Evolutionary conservation across 345 rosid genomes (phyloP).

Genomic region (Citrus trifoliata): DNA sequence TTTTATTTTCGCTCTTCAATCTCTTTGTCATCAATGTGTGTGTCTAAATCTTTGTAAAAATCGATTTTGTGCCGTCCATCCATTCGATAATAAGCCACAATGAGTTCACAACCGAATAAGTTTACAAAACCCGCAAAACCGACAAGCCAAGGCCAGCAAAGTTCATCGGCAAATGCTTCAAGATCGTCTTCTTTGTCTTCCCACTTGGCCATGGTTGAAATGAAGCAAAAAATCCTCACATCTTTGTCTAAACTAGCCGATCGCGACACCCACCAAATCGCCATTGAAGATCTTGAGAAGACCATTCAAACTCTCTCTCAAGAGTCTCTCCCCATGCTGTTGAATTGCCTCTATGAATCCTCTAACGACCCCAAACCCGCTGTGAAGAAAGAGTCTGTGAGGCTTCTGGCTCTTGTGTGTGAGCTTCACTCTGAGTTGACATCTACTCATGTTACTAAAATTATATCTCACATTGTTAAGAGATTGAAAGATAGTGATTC

Average conservation of each 20-base stretch:
- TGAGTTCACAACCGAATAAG: conserved; percentile 53
- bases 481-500: conserved; percentile 87
- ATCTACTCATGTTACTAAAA: conserved; percentile 63
- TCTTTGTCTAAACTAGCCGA: conserved; percentile 87
- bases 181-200: conserved; percentile 68
- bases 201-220: conserved; percentile 93
- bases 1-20: background rate
- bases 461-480: conserved; percentile 67
- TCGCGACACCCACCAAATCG: conserved; percentile 95
- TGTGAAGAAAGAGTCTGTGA: conserved; percentile 81
- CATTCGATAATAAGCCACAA: conserved; percentile 10
- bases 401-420: conserved; percentile 61
- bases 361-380: conserved; percentile 82
- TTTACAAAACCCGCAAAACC: conserved; percentile 24
- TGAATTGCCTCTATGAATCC: conserved; percentile 85
- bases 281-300: conserved; percentile 85
- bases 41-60: background rate
- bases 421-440: conserved; percentile 62
- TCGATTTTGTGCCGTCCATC: background rate
- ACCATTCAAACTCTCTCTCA: conserved; percentile 61
- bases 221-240: conserved; percentile 83
- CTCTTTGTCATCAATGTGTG: background rate
- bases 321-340: conserved; percentile 80
- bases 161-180: conserved; percentile 18
- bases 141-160: conserved; percentile 21